Base-by-base conservation (phyloP, 495 filamentous ascomycete genomes). In the Lophiotrema nucula region DNA sequence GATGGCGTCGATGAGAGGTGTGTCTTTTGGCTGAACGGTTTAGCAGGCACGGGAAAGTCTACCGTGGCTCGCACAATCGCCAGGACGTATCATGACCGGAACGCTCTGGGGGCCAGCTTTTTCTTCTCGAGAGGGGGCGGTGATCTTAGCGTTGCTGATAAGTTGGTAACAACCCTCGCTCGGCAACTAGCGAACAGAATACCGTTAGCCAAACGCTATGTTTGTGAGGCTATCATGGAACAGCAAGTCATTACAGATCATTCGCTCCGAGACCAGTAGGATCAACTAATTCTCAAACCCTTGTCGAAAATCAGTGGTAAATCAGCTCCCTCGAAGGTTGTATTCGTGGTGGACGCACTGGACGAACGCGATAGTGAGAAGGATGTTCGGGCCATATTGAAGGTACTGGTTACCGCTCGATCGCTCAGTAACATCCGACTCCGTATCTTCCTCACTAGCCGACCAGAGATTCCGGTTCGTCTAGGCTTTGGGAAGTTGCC, bases 11-110 rank as follows among this genome's bases (percentile, higher is more conserved):
- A 51, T 16, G 27, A 24, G 16, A 56, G 39, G 27, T 18, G 22
- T 46, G 68, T 74, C 55, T 73, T 73, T 53, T 76, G 71, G 73
- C 62, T 76, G n/a, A 57, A 57, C 22, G 72, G 67, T n/a, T 48
- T 53, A 46, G 60, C 60, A 1, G 60, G 60, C 33, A 62, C 52
- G 4, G 58, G 58, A 2, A 62, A 62, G 51, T 62, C 58, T 6
- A 62, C 58, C 0, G 56, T 62, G 3, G 51, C 58, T n/a, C 39
- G 43, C 1, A 62, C 58, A 1, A n/a, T 62, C 13, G 58, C 52
- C 12, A 13, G 37, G 21, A 33, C 3, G 3, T 58, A 58, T 44
- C 19, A 33, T 22, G 44, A 46, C 6, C 8, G 53, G 47, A 13
- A 38, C 2, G 50, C 23, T 23, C 66, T 68, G 1, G 66, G 37